Base-by-base conservation (phyloP, 1,139 yeast genomes). In the Komagataea norvegica region DNA sequence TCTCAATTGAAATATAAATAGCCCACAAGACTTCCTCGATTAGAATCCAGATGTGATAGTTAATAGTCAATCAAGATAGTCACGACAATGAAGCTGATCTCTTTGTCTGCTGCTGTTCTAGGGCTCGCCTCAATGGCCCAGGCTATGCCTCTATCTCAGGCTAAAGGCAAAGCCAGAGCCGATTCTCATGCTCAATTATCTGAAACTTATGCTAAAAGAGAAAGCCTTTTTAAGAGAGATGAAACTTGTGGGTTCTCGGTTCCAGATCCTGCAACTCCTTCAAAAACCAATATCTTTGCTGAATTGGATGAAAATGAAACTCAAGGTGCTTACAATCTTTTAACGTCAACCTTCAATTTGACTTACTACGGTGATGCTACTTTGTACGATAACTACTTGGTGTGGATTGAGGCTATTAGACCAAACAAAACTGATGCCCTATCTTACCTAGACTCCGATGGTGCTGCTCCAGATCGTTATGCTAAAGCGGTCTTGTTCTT, bases 341-440 rank as follows among this genome's bases (percentile, higher is more conserved):
- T 52, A 11, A 31, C 33, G 2, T 41, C 40, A 6, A 28, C 25
- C 4, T 49, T 38, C 44, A 47, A 51, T 36, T 33, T 52, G 33
- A 52, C 55, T 4, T 18, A 31, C 10, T 34, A 32, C 25, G 42
- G 35, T 19, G 35, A 51, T 33, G 54, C 56, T 5, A 42, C 54
- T 6, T 16, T 38, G 3, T 52, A 42, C 29, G 54, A 50, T 31
- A 51, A 52, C 40, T 52, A 44, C 33, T 26, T 48, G 10, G 41
- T 48, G 37, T 51, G 54, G 52, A 38, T 52, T 27, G 56, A 51
- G 38, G 34, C 44, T 4, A 25, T 51, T 14, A 39, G 47, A 29
- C 57, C 56, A 37, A 52, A 51, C 44, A 51, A 52, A 40, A 47
- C 57, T 5, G 55, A 45, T 32, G 57, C 56, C 8, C 15, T 51